Conservation (phyloP, 2,329 filamentous ascomycete species). For the Colletotrichum aenigma region DNA sequence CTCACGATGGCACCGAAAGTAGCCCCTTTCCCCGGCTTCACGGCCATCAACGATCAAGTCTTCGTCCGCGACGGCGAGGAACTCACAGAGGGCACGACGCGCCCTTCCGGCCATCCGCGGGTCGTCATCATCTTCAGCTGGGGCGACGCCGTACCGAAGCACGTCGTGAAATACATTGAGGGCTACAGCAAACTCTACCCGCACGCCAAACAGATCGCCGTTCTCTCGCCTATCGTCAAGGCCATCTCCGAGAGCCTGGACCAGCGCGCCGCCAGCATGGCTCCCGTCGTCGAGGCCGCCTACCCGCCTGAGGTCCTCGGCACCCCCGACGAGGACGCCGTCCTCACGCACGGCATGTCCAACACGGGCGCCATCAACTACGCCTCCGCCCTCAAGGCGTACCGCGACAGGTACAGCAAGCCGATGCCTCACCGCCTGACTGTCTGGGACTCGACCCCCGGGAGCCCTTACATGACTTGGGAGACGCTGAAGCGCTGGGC, state of each 20-base stretch:
- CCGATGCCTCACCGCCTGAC: slow-evolving; percentile 52
- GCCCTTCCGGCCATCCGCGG: slow-evolving; percentile 37
- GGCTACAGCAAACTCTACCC: slow-evolving; percentile 58
- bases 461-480: slow-evolving; percentile 44
- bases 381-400: slow-evolving; percentile 53
- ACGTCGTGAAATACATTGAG: slow-evolving; percentile 60
- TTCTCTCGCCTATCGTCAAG: slow-evolving; percentile 54
- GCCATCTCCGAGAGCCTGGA: slow-evolving; percentile 48
- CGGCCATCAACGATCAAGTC: slow-evolving; percentile 49
- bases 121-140: slow-evolving; percentile 60
- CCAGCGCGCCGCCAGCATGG: slow-evolving; percentile 48
- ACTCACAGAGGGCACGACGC: slow-evolving; percentile 16
- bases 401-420: slow-evolving; percentile 38
- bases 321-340: slow-evolving; percentile 16
- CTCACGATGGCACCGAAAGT: slow-evolving; percentile 16
- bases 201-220: slow-evolving; percentile 51
- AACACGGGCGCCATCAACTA: slow-evolving; percentile 62
- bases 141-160: slow-evolving; percentile 59
- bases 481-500: slow-evolving; percentile 55
- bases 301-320: slow-evolving; percentile 29
- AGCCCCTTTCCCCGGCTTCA: slow-evolving; percentile 47
- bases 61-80: slow-evolving; percentile 43
- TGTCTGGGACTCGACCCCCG: slow-evolving; percentile 58
- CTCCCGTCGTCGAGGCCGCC: slow-evolving; percentile 45
- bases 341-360: slow-evolving; percentile 61